These are phyloP conservation scores for Athelia psychrophila DNA, from an alignment of 1,284 basidiomycete genomes.

Conservation along the genomic window DNA sequence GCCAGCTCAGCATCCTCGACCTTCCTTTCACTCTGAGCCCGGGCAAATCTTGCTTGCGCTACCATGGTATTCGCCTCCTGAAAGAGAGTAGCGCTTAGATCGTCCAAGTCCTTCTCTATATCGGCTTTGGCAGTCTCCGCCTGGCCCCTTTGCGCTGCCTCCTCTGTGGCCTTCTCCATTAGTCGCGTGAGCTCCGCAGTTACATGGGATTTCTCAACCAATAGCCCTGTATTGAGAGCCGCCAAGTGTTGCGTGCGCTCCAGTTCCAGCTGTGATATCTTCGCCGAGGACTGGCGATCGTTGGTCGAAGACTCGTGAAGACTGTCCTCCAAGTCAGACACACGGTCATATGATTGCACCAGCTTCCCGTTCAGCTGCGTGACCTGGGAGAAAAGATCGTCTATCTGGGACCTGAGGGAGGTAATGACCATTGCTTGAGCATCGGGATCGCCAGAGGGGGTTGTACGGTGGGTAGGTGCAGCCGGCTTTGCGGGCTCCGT, in stretches of 20 bases:
- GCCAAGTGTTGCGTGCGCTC: slow-evolving; percentile 77
- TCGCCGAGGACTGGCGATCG: slow-evolving; percentile 55
- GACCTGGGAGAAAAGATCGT: slow-evolving; percentile 87
- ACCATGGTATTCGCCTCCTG: slow-evolving; percentile 93
- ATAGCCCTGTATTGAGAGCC: slow-evolving; percentile 81
- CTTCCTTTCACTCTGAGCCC: slow-evolving; percentile 80
- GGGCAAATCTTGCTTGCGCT: slow-evolving; percentile 80
- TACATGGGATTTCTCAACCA: slow-evolving; percentile 92
- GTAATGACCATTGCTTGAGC: slow-evolving; percentile 75
- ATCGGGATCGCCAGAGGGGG: slow-evolving; percentile 38
- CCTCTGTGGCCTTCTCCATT: slow-evolving; percentile 93
- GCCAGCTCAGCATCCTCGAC: slow-evolving; percentile 79
- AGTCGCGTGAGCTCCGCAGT: slow-evolving; percentile 89
- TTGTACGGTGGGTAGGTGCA: not conserved
- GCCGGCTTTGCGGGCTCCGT: not conserved
- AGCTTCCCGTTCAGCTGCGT: slow-evolving; percentile 91
- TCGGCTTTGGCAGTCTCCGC: slow-evolving; percentile 82
- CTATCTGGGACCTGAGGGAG: slow-evolving; percentile 78
- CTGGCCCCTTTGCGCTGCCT: slow-evolving; percentile 87
- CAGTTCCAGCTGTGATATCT: slow-evolving; percentile 69
- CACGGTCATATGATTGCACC: slow-evolving; percentile 87
- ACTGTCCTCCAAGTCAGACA: slow-evolving; percentile 92
- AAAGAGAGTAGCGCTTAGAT: slow-evolving; percentile 87
- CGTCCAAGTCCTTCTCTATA: slow-evolving; percentile 90
- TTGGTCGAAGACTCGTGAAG: slow-evolving; percentile 66